Base-by-base conservation (phyloP, 768 basidiomycete genomes). In the Boletellus ananiceps region DNA sequence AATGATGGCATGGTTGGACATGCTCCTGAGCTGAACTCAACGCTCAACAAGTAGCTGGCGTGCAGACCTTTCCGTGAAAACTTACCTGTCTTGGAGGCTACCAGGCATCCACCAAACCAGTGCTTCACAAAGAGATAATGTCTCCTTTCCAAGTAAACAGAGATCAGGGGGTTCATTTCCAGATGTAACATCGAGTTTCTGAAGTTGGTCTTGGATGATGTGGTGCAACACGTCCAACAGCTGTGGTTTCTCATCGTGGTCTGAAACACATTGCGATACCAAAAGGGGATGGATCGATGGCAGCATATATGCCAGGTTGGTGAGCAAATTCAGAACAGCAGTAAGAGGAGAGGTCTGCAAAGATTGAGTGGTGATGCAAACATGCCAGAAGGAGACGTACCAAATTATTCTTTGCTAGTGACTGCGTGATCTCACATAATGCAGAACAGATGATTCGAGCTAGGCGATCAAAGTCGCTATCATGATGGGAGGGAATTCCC, bases 301-400 rank as follows among this genome's bases (percentile, higher is more conserved):
- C 40, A 84, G 56, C 15, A 72, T 69, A 41, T 75, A 70, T 19
- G 67, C 65, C 21, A 86, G 64, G 15, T 68, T 63, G 9, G 71
- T 68, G 37, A 85, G 55, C 38, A 88, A 64, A 59, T 79, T 73
- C 13, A 88, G 66, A 31, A 85, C 61, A 32, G 78, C 75, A 3
- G 74, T 66, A 31, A 86, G 59, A 15, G 74, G 69, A 38, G 59
- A 32, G 27, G 75, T 63, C 83, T 85, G 46, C 18, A 48, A 48
- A 42, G 40, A 45, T 51, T 49, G 47, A 54, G 53, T 38, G 37
- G 44, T 44, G 46, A 33, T 19, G 21, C 29, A n/a, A 25, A 34
- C 19, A 43, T 40, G 35, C 35, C 8, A 44, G 40, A 39, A 41
- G 37, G 36, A 29, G 9, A 62, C 78, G 60, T 55, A 82, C 83